phyloP scores from a whole-genome alignment of 164 flowering plant species.

The Kalanchoe fedtschenkoi region DNA sequence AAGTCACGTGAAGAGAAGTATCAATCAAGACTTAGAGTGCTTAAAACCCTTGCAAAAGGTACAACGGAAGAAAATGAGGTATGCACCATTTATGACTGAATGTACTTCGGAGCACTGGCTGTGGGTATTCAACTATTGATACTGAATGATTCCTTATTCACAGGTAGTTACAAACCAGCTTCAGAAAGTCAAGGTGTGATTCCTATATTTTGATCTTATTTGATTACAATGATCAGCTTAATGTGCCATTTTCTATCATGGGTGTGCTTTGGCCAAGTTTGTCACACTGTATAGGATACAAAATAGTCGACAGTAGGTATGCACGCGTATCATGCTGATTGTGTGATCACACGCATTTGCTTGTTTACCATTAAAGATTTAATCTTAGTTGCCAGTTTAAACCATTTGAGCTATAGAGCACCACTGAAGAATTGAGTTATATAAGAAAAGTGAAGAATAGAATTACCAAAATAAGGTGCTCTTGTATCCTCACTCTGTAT shows the following conservation, averaged over 20 bases:
- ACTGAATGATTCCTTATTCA: conserved; percentile 10
- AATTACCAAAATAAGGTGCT: neutral
- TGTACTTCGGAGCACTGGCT: neutral
- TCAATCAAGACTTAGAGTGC: conserved; percentile 48
- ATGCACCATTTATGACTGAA: conserved; percentile 4
- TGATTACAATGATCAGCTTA: no score
- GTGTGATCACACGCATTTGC: no score
- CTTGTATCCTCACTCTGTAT: neutral
- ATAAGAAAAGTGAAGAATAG: neutral
- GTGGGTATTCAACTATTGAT: neutral
- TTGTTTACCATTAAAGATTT: no score
- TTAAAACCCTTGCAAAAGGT: conserved; percentile 79
- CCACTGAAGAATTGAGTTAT: no score
- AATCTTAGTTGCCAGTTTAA: no score
- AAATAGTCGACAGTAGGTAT: neutral
- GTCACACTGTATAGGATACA: neutral
- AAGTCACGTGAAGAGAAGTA: conserved; percentile 76
- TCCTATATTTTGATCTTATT: conserved; percentile 9
- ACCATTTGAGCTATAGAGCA: no score
- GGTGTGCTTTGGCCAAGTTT: no score
- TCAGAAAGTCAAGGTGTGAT: conserved; percentile 56
- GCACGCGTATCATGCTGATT: neutral
- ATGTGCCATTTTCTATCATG: no score
- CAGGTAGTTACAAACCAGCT: conserved; percentile 61
- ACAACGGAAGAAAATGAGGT: conserved; percentile 80